These are phyloP conservation scores for Volutella citrinella DNA, from an alignment of 2,329 filamentous ascomycete species.

Conservation along the genomic window DNA sequence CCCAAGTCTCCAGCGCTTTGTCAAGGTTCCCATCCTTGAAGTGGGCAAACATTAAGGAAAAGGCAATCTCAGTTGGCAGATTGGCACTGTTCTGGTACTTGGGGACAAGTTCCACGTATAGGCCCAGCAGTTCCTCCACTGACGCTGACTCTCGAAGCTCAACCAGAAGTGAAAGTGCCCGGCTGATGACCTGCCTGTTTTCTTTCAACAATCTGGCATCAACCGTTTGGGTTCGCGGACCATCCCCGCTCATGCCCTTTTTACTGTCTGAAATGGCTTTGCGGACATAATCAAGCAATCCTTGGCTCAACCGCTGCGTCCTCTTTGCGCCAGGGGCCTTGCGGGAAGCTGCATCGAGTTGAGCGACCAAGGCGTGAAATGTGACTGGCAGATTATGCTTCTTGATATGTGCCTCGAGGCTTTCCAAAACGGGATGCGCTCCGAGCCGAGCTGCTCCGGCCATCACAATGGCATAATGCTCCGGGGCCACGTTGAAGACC, in stretches of 20 bases:
- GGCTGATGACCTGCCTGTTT: conserved; percentile 28
- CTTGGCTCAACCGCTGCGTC: conserved; percentile 23
- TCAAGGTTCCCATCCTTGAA: conserved; percentile 54
- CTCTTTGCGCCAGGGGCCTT: conserved; percentile 20
- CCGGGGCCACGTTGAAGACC: conserved; percentile 42
- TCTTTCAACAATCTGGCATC: conserved; percentile 21
- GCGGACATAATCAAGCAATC: conserved; percentile 29
- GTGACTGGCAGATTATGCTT: conserved; percentile 39
- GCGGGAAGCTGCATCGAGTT: conserved; percentile 34
- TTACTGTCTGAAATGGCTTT: conserved; percentile 13
- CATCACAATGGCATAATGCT: conserved; percentile 55
- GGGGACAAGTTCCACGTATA: conserved; percentile 46
- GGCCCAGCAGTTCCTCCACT: conserved; percentile 53
- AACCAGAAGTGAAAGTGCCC: conserved; percentile 33
- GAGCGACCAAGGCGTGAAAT: conserved; percentile 40
- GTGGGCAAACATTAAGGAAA: conserved; percentile 66
- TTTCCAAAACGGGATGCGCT: conserved; percentile 40
- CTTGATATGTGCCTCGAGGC: conserved; percentile 42
- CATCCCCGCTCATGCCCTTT: not conserved
- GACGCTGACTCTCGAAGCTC: conserved; percentile 47
- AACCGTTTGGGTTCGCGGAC: conserved; percentile 1
- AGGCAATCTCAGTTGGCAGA: conserved; percentile 54
- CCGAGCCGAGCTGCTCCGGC: conserved; percentile 45
- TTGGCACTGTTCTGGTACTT: conserved; percentile 28
- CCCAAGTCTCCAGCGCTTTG: conserved; percentile 66